A percentile compares a stretch with the other conserved stretches of the same genome.
Evolutionary conservation across 2,329 filamentous ascomycete species (phyloP).

Genomic region (Colletotrichum sp.): DNA sequence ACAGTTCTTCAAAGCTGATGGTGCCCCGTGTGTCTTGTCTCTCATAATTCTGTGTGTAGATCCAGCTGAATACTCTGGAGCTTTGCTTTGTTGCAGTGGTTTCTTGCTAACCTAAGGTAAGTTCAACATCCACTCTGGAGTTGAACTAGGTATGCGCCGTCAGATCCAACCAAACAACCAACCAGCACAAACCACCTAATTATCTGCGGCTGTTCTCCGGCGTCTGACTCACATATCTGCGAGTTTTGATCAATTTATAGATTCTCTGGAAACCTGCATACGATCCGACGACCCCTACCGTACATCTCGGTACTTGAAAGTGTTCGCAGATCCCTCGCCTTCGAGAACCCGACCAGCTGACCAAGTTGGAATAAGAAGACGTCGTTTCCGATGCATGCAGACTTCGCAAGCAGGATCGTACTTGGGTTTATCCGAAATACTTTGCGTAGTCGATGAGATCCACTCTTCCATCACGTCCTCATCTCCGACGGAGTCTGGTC

Average conservation of each 20-base stretch:
- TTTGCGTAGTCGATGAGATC: background rate
- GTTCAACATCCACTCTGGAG: background rate
- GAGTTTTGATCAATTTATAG: background rate
- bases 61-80: background rate
- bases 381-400: background rate
- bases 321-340: background rate
- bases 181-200: no score
- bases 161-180: background rate
- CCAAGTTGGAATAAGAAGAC: background rate
- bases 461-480: background rate
- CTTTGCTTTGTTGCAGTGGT: background rate
- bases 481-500: background rate
- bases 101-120: background rate
- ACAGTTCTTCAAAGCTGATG: background rate
- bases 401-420: background rate
- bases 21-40: accelerated
- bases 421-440: accelerated
- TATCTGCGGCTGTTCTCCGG: background rate
- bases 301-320: accelerated
- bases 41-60: accelerated
- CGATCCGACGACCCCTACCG: accelerated
- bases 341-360: accelerated
- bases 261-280: background rate
- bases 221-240: background rate
- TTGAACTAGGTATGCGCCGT: background rate